Evolutionary conservation across 441 rosid species (phyloP).

Genomic region (Populus hybrid): DNA sequence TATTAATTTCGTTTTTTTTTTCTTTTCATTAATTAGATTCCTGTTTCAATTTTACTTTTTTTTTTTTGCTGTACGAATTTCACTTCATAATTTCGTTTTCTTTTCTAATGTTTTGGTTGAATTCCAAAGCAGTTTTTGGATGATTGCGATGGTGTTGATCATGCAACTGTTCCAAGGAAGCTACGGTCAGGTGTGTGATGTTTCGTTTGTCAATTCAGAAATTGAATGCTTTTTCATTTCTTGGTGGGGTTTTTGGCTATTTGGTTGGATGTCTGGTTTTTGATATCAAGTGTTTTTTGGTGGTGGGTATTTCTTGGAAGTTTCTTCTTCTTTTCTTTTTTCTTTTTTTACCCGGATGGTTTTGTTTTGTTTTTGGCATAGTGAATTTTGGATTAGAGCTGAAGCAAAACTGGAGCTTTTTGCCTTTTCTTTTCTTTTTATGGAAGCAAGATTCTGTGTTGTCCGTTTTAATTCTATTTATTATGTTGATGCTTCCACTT

Average conservation of each 20-base stretch:
- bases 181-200: conserved; percentile 78
- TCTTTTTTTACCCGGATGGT: conserved; percentile 5
- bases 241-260: conserved; percentile 12
- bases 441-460: conserved; percentile 49
- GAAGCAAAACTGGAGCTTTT: conserved; percentile 52
- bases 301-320: conserved; percentile 44
- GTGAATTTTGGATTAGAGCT: conserved; percentile 43
- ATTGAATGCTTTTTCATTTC: neutral
- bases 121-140: conserved; percentile 39
- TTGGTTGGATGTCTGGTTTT: conserved; percentile 21
- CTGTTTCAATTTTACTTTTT: neutral
- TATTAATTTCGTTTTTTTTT: conserved; percentile 5
- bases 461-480: conserved; percentile 24
- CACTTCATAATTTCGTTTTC: conserved; percentile 2
- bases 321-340: conserved; percentile 44
- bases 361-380: conserved; percentile 29
- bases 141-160: conserved; percentile 57
- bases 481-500: conserved; percentile 29
- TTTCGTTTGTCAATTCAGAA: conserved; percentile 18
- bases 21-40: neutral
- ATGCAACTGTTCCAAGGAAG: conserved; percentile 88
- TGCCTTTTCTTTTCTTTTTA: conserved; percentile 48
- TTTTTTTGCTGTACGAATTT: neutral
- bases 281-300: conserved; percentile 24
- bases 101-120: neutral